Evolutionary conservation across 805 yeast species (phyloP), one percentile per base, ranked within the genome.

Genomic region (Kluyveromyces starmeri): DNA sequence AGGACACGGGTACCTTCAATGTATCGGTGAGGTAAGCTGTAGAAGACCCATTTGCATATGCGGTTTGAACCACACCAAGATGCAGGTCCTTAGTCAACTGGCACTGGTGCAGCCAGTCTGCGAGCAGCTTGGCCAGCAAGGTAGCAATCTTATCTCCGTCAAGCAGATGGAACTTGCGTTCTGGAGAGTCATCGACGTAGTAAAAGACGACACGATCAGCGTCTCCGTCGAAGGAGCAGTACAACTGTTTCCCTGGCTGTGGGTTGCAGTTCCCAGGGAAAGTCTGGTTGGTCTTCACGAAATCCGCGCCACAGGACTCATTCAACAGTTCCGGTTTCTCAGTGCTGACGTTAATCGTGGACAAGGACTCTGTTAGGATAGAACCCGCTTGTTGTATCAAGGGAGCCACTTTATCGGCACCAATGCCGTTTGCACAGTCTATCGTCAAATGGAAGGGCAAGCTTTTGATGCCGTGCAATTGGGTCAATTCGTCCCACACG

Each of bases 381-480:
- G 66, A 62, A 16, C 56, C 49, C 5, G 26, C 26, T 14, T 23
- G 26, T 6, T 12, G 5, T n/a, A 23, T 23, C 14, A 23, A 14
- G 11, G 11, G n/a, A 6, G 11, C 13, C 18, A 78, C 64, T 52
- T 82, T 81, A 14, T 83, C 82, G 1, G 86, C 95, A 12, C 98
- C 98, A 25, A 92, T 83, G n/a, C 98, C 98, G 54, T 92, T 92
- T 6, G 98, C 98, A 25, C 86, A 78, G 61, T 92, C 98, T 13
- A 92, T 74, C 2, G 77, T 71, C 45, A 88, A 66, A 17, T 61
- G 13, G 58, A 35, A 47, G 7, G 40, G 36, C 7, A 47, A 38
- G 7, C 34, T 18, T 6, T 31, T 28, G 25, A 51, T 36, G 15
- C 32, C 36, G 30, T 47, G 37, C 18, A 51, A 21, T 9, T 24